Percentiles rank a stretch among this genome's conserved stretches.
Conservation (phyloP, 2,329 filamentous ascomycete genomes). For the Dendrostoma leiphaemia region DNA sequence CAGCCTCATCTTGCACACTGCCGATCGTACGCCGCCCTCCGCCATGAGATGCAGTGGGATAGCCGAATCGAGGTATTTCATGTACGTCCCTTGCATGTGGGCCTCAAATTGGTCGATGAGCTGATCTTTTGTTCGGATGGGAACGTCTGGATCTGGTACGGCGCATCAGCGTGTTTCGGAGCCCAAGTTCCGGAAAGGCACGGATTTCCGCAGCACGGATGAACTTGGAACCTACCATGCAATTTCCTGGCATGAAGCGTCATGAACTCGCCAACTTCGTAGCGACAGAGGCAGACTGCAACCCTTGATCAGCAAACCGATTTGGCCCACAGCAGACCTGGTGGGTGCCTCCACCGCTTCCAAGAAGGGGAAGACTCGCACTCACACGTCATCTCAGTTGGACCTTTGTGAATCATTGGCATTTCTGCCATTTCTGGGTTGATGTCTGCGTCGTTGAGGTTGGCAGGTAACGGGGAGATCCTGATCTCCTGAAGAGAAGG, state of each 20-base stretch:
- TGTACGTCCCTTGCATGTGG: constrained; percentile 28
- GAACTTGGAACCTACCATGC: no score
- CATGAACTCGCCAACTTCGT: constrained; percentile 38
- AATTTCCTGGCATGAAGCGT: constrained; percentile 39
- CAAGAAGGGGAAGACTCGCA: no score
- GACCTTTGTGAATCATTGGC: constrained; percentile 32
- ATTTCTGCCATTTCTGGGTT: constrained; percentile 29
- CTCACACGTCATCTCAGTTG: constrained; percentile 37
- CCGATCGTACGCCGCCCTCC: constrained; percentile 17
- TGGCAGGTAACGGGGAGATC: constrained; percentile 16
- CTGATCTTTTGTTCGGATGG: constrained; percentile 23
- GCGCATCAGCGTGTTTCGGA: no score
- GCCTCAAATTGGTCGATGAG: constrained; percentile 27
- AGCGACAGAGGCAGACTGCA: constrained; percentile 37
- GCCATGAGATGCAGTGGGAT: constrained; percentile 31
- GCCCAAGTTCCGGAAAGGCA: no score
- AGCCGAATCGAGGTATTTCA: constrained; percentile 29
- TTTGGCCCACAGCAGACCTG: no score
- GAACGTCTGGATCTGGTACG: constrained; percentile 17
- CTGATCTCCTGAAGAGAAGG: constrained; percentile 25
- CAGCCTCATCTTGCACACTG: constrained; percentile 23
- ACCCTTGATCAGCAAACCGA: neutral
- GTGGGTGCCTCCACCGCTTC: no score
- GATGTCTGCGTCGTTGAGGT: constrained; percentile 26
- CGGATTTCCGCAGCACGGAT: no score